phyloP scores from a whole-genome alignment of 441 rosid genomes.

The Erodium chrysanthum region DNA sequence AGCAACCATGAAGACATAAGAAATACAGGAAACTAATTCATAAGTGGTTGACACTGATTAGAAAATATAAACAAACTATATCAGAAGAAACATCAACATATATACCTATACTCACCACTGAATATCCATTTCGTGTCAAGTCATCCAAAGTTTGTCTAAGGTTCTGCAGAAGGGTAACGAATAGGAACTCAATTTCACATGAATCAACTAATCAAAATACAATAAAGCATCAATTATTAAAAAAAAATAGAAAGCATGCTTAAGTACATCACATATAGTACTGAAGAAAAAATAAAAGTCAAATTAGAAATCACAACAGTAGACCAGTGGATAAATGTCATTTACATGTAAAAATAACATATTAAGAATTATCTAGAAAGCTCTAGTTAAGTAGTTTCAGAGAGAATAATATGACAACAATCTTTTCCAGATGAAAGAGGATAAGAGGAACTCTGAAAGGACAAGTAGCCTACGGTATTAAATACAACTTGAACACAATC shows the following conservation, averaged over 20 bases:
- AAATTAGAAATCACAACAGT: not conserved
- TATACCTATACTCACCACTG: constrained; percentile 59
- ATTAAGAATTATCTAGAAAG: not conserved
- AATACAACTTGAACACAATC: not conserved
- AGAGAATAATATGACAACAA: not conserved
- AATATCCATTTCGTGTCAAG: constrained; percentile 73
- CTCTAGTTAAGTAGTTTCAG: not conserved
- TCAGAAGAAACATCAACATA: constrained; percentile 2
- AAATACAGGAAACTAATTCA: not conserved
- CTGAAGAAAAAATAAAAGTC: constrained; percentile 1
- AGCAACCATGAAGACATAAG: not conserved
- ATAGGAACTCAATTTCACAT: no score
- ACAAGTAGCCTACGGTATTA: not conserved
- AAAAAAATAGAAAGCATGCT: not conserved
- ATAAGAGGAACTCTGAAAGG: not conserved
- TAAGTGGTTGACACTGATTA: not conserved
- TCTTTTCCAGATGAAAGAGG: not conserved
- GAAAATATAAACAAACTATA: not conserved
- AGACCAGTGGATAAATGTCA: not conserved
- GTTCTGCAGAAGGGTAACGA: constrained; percentile 45
- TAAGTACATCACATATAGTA: constrained; percentile 1
- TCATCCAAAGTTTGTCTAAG: constrained; percentile 98
- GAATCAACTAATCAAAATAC: constrained; percentile 12
- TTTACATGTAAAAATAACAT: not conserved
- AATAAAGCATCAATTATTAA: not conserved